Base-by-base conservation (phyloP, 140 eudicot genomes). In the Senecio squalidus region DNA sequence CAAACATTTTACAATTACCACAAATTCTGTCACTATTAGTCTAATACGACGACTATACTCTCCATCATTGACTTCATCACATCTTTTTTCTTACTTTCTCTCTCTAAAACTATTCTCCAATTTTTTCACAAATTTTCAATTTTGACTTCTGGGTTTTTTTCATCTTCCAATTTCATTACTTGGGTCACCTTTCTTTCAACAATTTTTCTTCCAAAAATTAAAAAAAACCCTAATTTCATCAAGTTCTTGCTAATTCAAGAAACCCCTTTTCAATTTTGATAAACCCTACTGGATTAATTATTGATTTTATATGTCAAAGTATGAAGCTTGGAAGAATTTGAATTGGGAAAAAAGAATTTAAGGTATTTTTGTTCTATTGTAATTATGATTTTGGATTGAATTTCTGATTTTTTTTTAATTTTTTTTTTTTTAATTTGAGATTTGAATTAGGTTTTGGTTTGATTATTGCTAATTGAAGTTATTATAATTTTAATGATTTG, bases 31-130 rank as follows among this genome's bases (percentile, higher is more conserved):
- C 29, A 55, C 20, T n/a, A 61, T 72, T 67, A 67, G 77, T 72
- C 77, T 47, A 64, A 47, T 72, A 29, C 72, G 77, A 72, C 77
- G 72, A 64, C 77, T n/a, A n/a, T n/a, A n/a, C n/a, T n/a, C n/a
- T n/a, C n/a, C n/a, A 0, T 21, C 20, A 58, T 72, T 72, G 77
- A 72, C 77, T 72, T 72, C 71, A 55, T 14, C 38, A 52, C 2
- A 3, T 14, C 34, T 11, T 51, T 31, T 9, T 51, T 69, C 60
- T 20, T 16, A 3, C 20, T n/a, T 24, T 57, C 60, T 72, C 56
- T 72, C 77, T 63, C 61, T 55, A 62, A 40, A 39, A 20, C 29
- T 31, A 25, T 52, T 9, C 15, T 54, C 4, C 15, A 46, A 17
- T 28, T 29, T 10, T 25, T 58, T 69, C 39, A 59, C 4, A 60